Conservation (phyloP, 345 rosid genomes). For the Lagerstroemia speciosa region DNA sequence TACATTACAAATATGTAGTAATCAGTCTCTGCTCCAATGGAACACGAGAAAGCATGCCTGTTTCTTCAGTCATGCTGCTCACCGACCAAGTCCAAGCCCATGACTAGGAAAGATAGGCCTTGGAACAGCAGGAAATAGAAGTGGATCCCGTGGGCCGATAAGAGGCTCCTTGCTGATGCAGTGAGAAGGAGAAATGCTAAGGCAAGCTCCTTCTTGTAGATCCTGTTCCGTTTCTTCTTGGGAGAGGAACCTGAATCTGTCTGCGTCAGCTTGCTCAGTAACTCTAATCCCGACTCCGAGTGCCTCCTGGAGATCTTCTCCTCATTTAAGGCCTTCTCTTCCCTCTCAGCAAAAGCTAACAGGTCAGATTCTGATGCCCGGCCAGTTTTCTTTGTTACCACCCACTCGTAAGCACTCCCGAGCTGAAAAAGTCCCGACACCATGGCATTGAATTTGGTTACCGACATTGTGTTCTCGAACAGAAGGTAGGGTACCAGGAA, state of each 20-base stretch:
- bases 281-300: conserved; percentile 63
- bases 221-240: conserved; percentile 42
- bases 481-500: conserved; percentile 81
- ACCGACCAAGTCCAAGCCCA: conserved; percentile 89
- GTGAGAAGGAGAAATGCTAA: conserved; percentile 76
- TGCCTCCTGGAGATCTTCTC: conserved; percentile 59
- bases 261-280: conserved; percentile 48
- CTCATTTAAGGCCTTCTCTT: conserved; percentile 32
- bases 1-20: background rate
- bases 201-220: conserved; percentile 71
- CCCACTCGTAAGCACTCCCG: conserved; percentile 86
- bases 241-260: conserved; percentile 30
- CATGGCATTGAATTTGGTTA: conserved; percentile 92
- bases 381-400: conserved; percentile 82
- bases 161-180: conserved; percentile 69
- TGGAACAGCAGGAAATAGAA: conserved; percentile 88
- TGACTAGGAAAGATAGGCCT: conserved; percentile 69
- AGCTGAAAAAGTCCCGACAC: conserved; percentile 83
- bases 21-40: background rate
- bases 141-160: conserved; percentile 84
- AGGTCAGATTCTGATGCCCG: conserved; percentile 78
- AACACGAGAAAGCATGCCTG: background rate
- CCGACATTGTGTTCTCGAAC: conserved; percentile 89
- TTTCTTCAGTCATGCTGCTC: conserved; percentile 60
- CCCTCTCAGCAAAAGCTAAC: conserved; percentile 64